These are phyloP conservation scores for Nicotiana attenuata DNA, from an alignment of 257 asterid species.

Conservation along the genomic window DNA sequence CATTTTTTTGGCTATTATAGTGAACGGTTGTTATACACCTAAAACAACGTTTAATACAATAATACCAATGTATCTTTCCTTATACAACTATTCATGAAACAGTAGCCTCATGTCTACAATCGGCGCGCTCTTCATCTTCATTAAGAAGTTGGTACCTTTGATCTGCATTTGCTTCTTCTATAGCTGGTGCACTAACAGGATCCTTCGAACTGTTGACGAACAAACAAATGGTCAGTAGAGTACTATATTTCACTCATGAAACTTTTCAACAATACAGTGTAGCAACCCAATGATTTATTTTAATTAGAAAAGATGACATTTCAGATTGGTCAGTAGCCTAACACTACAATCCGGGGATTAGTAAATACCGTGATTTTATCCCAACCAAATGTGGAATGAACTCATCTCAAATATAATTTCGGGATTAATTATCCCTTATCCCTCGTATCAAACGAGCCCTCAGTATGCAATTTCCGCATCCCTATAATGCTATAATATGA, in stretches of 20 bases:
- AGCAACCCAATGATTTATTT: too few species aligned
- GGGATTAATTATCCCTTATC: too few species aligned
- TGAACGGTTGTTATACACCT: too few species aligned
- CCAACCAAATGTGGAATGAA: too few species aligned
- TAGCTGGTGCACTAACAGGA: background rate
- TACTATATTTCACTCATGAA: background rate
- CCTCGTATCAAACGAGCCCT: too few species aligned
- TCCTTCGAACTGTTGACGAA: slow-evolving; percentile 31
- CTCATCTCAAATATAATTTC: too few species aligned
- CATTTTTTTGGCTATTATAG: too few species aligned
- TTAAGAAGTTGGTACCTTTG: slow-evolving; percentile 30
- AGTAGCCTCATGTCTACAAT: background rate
- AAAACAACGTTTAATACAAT: too few species aligned
- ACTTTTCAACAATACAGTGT: background rate
- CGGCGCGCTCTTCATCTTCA: slow-evolving; percentile 35
- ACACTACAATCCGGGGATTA: too few species aligned
- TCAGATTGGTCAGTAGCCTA: background rate
- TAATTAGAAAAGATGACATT: background rate
- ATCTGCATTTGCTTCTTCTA: slow-evolving; percentile 20
- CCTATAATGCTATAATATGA: background rate
- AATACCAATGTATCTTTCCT: background rate
- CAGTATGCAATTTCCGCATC: background rate
- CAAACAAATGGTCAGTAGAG: background rate
- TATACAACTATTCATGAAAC: background rate
- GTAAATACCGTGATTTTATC: too few species aligned